Base-by-base conservation (phyloP, 495 filamentous ascomycete species). In the Trichoderma virens region DNA sequence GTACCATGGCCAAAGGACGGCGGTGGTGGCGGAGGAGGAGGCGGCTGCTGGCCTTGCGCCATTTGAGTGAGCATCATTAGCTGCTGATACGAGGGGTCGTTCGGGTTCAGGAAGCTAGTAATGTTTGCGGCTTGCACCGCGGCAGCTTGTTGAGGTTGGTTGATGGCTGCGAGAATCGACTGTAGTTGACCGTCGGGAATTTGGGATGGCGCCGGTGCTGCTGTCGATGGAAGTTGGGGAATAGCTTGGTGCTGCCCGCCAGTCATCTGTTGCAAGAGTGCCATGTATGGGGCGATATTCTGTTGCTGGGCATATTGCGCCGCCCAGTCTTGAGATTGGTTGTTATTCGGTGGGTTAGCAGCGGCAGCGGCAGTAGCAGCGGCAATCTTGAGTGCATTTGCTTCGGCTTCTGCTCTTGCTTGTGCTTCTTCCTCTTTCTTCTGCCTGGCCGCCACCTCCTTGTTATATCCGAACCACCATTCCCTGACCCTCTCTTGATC, bases 401-500 rank as follows among this genome's bases (percentile, higher is more conserved):
- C 62, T 34, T 64, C 65, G n/a, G 63, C 65, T 5, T 62, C 32
- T 5, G 59, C 60, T 45, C 62, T 64, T 23, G 62, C 27, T 20
- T 30, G 45, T 56, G 32, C 41, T 35, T 62, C 54, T 32, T 62
- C 62, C 54, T 69, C 65, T 25, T 64, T 61, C 47, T 63, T 67
- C 47, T 68, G 51, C 39, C 67, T 71, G 2, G 54, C 69, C 13
- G 70, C 66, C 28, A 70, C 64, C 60, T 74, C 72, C 28, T 68
- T 65, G 20, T 73, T 68, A 39, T 68, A 71, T 18, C 71, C 74
- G 5, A 67, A 67, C 59, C 68, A 67, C 73, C 72, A 78, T n/a
- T 70, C 67, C 11, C 63, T 35, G 20, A 69, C 66, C 8, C 67
- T 69, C 13, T 66, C 65, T 16, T 69, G 61, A 11, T 68, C 69